Evolutionary conservation across 2,329 filamentous ascomycete genomes (phyloP).

Genomic region (Dryadomyces sulphureus): DNA sequence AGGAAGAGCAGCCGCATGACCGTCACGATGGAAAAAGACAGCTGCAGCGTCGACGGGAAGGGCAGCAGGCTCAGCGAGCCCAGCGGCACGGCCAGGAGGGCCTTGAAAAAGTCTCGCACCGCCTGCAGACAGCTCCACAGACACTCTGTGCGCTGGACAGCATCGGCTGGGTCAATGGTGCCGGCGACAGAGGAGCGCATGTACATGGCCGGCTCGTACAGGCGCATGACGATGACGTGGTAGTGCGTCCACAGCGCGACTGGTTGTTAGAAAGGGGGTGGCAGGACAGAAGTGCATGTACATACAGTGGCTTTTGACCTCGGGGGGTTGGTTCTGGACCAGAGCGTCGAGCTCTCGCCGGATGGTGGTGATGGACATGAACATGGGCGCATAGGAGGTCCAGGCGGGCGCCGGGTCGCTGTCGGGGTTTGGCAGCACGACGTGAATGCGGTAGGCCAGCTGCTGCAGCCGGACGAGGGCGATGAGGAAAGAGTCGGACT

Average conservation of each 20-base stretch:
- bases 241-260: conserved; percentile 21
- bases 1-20: conserved; percentile 21
- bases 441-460: conserved; percentile 16
- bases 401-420: conserved; percentile 7
- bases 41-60: conserved; percentile 15
- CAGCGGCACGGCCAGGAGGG: conserved; percentile 14
- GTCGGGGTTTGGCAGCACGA: conserved; percentile 14
- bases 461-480: conserved; percentile 20
- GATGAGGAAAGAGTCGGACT: conserved; percentile 19
- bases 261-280: conserved; percentile 7
- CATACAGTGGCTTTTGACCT: conserved; percentile 13
- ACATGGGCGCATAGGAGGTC: conserved; percentile 11
- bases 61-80: conserved; percentile 17
- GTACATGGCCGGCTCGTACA: conserved; percentile 23
- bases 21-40: conserved; percentile 22
- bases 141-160: conserved; percentile 18
- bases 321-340: conserved; percentile 5
- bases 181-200: conserved; percentile 9
- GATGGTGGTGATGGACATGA: conserved; percentile 20
- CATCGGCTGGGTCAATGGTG: conserved; percentile 6
- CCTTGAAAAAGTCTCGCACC: conserved; percentile 14
- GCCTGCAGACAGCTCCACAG: conserved; percentile 23
- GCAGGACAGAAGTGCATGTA: background rate
- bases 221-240: conserved; percentile 17
- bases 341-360: conserved; percentile 19